A percentile compares a stretch with the other conserved stretches of the same genome.
phyloP scores from a whole-genome alignment of 768 basidiomycete genomes.

The Solioccasus polychromus region DNA sequence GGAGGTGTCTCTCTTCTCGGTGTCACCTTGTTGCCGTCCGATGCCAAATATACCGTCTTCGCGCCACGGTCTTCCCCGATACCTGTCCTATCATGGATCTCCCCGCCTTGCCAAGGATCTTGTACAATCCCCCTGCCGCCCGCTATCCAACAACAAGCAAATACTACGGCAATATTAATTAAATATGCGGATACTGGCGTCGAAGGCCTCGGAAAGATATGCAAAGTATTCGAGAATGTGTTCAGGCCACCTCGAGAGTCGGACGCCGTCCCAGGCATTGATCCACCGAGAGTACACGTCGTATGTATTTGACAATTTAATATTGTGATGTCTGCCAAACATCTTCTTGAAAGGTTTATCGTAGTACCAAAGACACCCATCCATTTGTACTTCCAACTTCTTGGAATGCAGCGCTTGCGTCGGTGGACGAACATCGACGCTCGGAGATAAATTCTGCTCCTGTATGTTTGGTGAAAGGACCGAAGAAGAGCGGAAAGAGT shows the following conservation, averaged over 20 bases:
- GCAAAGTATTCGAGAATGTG: slow-evolving; percentile 57
- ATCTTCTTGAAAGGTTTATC: slow-evolving; percentile 20
- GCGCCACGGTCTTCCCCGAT: slow-evolving; percentile 80
- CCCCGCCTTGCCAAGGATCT: slow-evolving; percentile 10
- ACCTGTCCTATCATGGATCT: slow-evolving; percentile 44
- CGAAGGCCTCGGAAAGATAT: slow-evolving; percentile 63
- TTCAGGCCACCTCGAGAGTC: slow-evolving; percentile 50
- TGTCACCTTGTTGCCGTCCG: slow-evolving; percentile 43
- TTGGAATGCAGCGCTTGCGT: slow-evolving; percentile 33
- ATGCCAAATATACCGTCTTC: slow-evolving; percentile 51
- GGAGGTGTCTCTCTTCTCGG: slow-evolving; percentile 63
- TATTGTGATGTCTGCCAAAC: slow-evolving; percentile 9
- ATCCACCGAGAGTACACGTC: slow-evolving; percentile 47
- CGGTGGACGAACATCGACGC: not conserved
- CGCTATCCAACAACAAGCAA: slow-evolving; percentile 10
- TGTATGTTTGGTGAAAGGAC: slow-evolving; percentile 73
- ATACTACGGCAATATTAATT: slow-evolving; percentile 48
- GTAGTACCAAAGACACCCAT: slow-evolving; percentile 28
- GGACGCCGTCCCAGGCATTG: slow-evolving; percentile 32
- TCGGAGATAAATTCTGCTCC: slow-evolving; percentile 23
- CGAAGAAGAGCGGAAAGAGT: slow-evolving; percentile 88
- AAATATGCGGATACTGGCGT: slow-evolving; percentile 59
- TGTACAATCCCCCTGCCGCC: slow-evolving; percentile 14
- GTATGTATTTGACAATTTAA: slow-evolving; percentile 35
- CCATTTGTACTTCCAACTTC: slow-evolving; percentile 36